A percentile compares a stretch with the other conserved stretches of the same genome.
Evolutionary conservation across 2,329 filamentous ascomycete genomes (phyloP).

Genomic region (Colletotrichum gloeosporioides): DNA sequence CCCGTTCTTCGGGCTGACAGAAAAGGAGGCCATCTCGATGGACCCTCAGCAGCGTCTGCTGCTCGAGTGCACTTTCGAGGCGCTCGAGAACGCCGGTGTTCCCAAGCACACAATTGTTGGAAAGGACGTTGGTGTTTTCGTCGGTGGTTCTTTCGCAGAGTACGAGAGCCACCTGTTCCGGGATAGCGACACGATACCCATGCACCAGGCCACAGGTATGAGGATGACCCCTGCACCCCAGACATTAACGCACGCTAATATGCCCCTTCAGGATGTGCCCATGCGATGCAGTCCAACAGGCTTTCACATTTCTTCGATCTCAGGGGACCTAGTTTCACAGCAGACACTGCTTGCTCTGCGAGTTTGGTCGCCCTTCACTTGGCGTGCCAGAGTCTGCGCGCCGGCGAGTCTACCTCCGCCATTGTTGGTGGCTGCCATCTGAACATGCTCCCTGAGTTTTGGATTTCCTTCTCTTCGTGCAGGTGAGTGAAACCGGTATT

Average conservation of each 20-base stretch:
- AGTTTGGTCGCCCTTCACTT: constrained; percentile 54
- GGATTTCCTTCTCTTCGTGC: constrained; percentile 50
- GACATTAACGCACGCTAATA: constrained; percentile 16
- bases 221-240: not conserved
- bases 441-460: constrained; percentile 53
- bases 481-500: constrained; percentile 31
- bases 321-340: constrained; percentile 55
- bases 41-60: constrained; percentile 60
- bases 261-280: constrained; percentile 44
- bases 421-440: constrained; percentile 54
- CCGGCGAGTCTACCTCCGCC: constrained; percentile 50
- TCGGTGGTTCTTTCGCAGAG: constrained; percentile 53
- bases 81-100: constrained; percentile 57
- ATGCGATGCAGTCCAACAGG: constrained; percentile 59
- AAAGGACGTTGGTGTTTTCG: constrained; percentile 54
- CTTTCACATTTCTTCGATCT: constrained; percentile 62
- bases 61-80: constrained; percentile 60
- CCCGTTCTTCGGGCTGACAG: constrained; percentile 57
- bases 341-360: constrained; percentile 59
- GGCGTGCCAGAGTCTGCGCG: constrained; percentile 53
- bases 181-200: constrained; percentile 52
- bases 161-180: constrained; percentile 51
- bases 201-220: constrained; percentile 57
- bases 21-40: constrained; percentile 56
- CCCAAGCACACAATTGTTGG: constrained; percentile 52